Conservation (phyloP, 2,329 filamentous ascomycete genomes). For the Talaromyces sp. region DNA sequence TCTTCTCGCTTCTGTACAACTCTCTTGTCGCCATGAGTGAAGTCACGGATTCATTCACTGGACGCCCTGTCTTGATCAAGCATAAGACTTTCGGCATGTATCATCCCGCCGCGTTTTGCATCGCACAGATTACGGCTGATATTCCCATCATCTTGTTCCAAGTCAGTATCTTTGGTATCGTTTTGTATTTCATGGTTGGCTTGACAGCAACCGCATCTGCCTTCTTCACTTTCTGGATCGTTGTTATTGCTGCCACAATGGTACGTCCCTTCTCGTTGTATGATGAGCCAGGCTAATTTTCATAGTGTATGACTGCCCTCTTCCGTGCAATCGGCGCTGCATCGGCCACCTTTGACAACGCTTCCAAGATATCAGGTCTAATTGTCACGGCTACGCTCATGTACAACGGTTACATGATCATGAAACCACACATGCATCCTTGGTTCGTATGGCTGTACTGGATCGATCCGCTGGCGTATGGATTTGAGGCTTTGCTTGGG, state of each 20-base stretch:
- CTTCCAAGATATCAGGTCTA: conserved; percentile 52
- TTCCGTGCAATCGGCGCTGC: conserved; percentile 57
- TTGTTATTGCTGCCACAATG: conserved; percentile 53
- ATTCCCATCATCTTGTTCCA: conserved; percentile 59
- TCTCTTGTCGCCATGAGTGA: conserved; percentile 63
- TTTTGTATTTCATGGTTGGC: conserved; percentile 64
- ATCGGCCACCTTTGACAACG: conserved; percentile 57
- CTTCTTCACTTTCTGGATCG: conserved; percentile 62
- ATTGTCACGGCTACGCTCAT: conserved; percentile 37
- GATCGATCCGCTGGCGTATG: conserved; percentile 40
- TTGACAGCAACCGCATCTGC: conserved; percentile 50
- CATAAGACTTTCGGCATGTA: conserved; percentile 58
- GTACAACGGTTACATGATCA: conserved; percentile 45
- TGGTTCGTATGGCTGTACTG: conserved; percentile 51
- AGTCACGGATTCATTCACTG: conserved; percentile 61
- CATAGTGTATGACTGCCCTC: conserved; percentile 55
- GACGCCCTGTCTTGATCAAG: conserved; percentile 58
- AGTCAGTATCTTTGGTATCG: conserved; percentile 55
- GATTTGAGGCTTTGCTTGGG: conserved; percentile 37
- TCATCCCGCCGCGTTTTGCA: conserved; percentile 50
- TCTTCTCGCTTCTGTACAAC: conserved; percentile 63
- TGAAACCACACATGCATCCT: conserved; percentile 49
- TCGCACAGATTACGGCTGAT: conserved; percentile 48
- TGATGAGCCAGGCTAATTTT: not conserved
- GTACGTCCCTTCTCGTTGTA: conserved; percentile 33